These are phyloP conservation scores for Diaporthe helianthi DNA, from an alignment of 2,329 filamentous ascomycete genomes.

Conservation along the genomic window DNA sequence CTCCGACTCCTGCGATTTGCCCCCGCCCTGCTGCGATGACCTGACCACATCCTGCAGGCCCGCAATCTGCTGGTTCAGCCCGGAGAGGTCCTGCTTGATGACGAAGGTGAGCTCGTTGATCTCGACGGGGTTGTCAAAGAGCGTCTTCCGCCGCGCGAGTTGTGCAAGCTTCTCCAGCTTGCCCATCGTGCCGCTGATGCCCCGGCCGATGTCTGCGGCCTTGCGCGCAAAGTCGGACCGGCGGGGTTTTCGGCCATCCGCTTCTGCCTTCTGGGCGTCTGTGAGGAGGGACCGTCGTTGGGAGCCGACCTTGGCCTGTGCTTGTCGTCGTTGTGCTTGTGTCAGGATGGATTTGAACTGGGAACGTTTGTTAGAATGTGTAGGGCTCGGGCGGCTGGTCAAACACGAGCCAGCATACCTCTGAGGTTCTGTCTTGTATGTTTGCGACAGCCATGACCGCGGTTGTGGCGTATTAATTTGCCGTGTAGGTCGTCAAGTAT, in stretches of 20 bases:
- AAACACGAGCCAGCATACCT: slow-evolving; percentile 48
- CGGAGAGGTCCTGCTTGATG: slow-evolving; percentile 95
- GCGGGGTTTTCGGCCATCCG: slow-evolving; percentile 60
- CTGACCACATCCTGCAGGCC: slow-evolving; percentile 71
- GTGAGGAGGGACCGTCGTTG: slow-evolving; percentile 83
- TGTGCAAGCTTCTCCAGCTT: slow-evolving; percentile 94
- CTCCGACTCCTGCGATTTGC: slow-evolving; percentile 82
- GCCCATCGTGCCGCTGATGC: slow-evolving; percentile 90
- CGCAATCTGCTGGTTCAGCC: slow-evolving; percentile 84
- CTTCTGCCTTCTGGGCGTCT: slow-evolving; percentile 72
- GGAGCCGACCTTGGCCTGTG: slow-evolving; percentile 76
- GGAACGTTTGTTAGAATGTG: neutral
- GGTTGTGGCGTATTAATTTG: slow-evolving; percentile 27
- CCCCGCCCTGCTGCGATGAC: slow-evolving; percentile 73
- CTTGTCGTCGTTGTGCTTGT: slow-evolving; percentile 82
- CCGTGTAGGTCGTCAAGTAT: neutral
- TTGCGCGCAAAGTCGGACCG: slow-evolving; percentile 92
- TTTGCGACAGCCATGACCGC: slow-evolving; percentile 69
- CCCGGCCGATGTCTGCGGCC: slow-evolving; percentile 89
- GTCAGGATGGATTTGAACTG: slow-evolving; percentile 86
- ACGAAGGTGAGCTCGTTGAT: slow-evolving; percentile 97
- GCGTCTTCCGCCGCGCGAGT: slow-evolving; percentile 92
- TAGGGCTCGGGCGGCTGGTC: neutral
- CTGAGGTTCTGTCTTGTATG: slow-evolving; percentile 94
- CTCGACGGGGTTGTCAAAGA: slow-evolving; percentile 97